Evolutionary conservation across 225 moss, liverwort and hornwort genomes (phyloP).

Genomic region (Sphagnum tenellum): DNA sequence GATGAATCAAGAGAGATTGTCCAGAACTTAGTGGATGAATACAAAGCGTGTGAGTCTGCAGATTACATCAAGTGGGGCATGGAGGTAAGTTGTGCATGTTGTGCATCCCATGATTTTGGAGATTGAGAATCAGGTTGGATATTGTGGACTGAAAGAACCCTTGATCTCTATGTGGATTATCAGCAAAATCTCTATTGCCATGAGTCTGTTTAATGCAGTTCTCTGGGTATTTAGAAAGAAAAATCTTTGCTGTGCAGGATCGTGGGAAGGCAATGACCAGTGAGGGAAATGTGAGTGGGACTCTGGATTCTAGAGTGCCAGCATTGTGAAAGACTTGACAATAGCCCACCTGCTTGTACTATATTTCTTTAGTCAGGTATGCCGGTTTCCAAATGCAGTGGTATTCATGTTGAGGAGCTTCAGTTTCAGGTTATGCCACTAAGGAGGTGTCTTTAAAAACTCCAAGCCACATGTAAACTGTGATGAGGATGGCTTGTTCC

Average conservation of each 20-base stretch:
- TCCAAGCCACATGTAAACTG: too few species aligned
- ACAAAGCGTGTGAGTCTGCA: slow-evolving; percentile 98
- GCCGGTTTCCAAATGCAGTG: too few species aligned
- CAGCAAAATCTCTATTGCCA: neutral
- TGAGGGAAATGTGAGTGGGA: slow-evolving; percentile 80
- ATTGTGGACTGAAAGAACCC: neutral
- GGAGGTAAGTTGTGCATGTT: slow-evolving; percentile 47
- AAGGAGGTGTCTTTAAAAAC: too few species aligned
- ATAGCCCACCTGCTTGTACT: too few species aligned
- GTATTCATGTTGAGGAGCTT: too few species aligned
- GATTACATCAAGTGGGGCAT: slow-evolving; percentile 99
- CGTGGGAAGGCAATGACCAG: slow-evolving; percentile 78
- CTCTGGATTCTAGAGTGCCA: slow-evolving; percentile 69
- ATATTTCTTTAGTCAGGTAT: too few species aligned
- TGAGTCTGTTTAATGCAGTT: too few species aligned
- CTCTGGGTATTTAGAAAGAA: neutral
- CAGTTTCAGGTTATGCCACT: too few species aligned
- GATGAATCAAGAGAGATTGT: slow-evolving; percentile 98
- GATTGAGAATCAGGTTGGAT: too few species aligned
- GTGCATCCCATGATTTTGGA: neutral
- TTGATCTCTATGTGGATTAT: neutral
- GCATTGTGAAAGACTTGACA: slow-evolving; percentile 21
- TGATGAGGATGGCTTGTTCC: too few species aligned
- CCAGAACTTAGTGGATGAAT: slow-evolving; percentile 96
- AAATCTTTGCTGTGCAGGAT: slow-evolving; percentile 44